Evolutionary conservation across 2,329 filamentous ascomycete species (phyloP).

Genomic region (Peltaster fructicola): DNA sequence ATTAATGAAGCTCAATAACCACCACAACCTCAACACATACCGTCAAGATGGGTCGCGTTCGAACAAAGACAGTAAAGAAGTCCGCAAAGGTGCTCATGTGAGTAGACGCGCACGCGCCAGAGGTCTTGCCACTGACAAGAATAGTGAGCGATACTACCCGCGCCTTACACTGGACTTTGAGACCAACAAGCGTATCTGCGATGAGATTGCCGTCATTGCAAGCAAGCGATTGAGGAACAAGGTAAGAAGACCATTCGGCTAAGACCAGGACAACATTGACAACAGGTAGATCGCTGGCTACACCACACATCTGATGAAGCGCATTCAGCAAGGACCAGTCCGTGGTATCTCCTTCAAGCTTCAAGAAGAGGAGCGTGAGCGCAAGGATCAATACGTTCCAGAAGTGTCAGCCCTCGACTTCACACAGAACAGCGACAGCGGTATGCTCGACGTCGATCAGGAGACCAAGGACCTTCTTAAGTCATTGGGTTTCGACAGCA

Average conservation of each 20-base stretch:
- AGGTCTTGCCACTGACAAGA: too few relatives aligned
- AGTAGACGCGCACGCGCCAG: too few relatives aligned
- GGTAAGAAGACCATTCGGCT: conserved; percentile 31
- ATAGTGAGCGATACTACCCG: conserved; percentile 85
- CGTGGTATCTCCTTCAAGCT: conserved; percentile 99
- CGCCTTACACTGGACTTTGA: conserved; percentile 98
- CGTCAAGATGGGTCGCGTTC: conserved; percentile 38
- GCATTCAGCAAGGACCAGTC: conserved; percentile 97
- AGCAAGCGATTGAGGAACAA: conserved; percentile 99
- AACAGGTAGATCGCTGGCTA: conserved; percentile 71
- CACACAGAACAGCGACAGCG: conserved; percentile 80
- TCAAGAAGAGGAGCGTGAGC: conserved; percentile 99
- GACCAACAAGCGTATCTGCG: conserved; percentile 99
- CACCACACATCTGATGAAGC: conserved; percentile 96
- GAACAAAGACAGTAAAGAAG: conserved; percentile 54
- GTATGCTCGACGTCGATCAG: conserved; percentile 83
- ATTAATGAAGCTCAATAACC: conserved; percentile 3
- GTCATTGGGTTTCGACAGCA: conserved; percentile 93
- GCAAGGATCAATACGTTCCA: conserved; percentile 99
- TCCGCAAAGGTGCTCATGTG: conserved; percentile 99
- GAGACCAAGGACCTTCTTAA: conserved; percentile 99
- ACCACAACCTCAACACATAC: conserved; percentile 10
- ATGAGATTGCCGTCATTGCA: conserved; percentile 99
- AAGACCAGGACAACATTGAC: conserved; percentile 1
- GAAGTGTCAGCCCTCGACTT: conserved; percentile 98